These are phyloP conservation scores for Leucosporidium creatinivorum DNA, from an alignment of 768 basidiomycete genomes.

Conservation along the genomic window DNA sequence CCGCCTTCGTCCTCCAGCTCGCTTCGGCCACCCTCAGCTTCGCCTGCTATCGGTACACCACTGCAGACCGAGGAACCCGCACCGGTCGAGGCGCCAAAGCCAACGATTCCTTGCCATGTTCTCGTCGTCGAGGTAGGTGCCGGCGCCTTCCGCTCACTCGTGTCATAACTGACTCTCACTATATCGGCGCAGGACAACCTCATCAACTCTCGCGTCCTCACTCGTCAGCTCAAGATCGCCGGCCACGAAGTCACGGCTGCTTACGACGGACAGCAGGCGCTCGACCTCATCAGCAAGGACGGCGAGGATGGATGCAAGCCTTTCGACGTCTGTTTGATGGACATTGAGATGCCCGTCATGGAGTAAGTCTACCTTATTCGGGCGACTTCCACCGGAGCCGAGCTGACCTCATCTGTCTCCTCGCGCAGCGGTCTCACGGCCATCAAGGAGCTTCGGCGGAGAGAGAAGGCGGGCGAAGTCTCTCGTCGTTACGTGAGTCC, in stretches of 20 bases:
- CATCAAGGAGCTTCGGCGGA: background rate
- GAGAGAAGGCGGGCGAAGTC: constrained; percentile 1
- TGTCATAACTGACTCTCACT: background rate
- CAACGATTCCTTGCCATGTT: background rate
- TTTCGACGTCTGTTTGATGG: constrained; percentile 11
- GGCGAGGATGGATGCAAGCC: background rate
- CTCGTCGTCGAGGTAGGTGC: constrained; percentile 18
- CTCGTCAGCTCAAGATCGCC: constrained; percentile 26
- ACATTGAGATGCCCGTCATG: constrained; percentile 7
- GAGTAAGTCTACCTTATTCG: background rate
- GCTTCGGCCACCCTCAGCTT: background rate
- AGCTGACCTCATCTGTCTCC: background rate
- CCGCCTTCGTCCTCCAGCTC: background rate
- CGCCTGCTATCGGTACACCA: background rate
- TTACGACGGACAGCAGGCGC: constrained; percentile 21
- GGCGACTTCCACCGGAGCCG: background rate
- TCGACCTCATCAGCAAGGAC: constrained; percentile 11
- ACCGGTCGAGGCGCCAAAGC: background rate
- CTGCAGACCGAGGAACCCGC: background rate
- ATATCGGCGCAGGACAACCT: constrained; percentile 21
- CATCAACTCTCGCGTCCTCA: constrained; percentile 29
- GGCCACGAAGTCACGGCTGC: constrained; percentile 23
- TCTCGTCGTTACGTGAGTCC: constrained; percentile 10
- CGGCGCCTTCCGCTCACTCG: background rate
- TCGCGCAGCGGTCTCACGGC: constrained; percentile 1